A percentile compares a stretch with the other conserved stretches of the same genome.
Conservation (phyloP, 1,284 basidiomycete species). For the Papiliotrema laurentii region DNA sequence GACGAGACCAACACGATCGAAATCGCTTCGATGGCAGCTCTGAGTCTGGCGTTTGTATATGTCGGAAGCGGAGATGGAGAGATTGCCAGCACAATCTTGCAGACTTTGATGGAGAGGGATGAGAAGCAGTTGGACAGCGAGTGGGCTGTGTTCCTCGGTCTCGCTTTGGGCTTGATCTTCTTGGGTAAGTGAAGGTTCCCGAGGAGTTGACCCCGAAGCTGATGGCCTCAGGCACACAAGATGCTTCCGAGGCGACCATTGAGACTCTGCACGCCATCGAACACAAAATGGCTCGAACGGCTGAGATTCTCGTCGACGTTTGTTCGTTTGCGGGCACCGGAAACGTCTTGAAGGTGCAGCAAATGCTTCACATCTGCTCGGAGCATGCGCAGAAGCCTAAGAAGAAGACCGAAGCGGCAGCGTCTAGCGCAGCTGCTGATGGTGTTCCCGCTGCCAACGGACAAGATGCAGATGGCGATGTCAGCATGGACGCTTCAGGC, state of each 20-base stretch:
- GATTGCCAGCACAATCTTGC: slow-evolving; percentile 81
- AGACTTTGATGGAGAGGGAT: slow-evolving; percentile 79
- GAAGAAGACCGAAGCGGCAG: slow-evolving; percentile 20
- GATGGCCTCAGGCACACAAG: slow-evolving; percentile 69
- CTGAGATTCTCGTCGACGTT: slow-evolving; percentile 87
- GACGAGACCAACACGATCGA: slow-evolving; percentile 86
- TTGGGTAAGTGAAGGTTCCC: slow-evolving; percentile 58
- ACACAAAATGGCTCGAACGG: slow-evolving; percentile 85
- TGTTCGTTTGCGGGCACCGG: slow-evolving; percentile 95
- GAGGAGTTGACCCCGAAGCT: slow-evolving; percentile 2
- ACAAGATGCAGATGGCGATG: slow-evolving; percentile 17
- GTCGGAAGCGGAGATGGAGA: slow-evolving; percentile 95
- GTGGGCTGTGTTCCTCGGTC: slow-evolving; percentile 86
- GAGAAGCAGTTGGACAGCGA: slow-evolving; percentile 77
- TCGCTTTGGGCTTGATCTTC: slow-evolving; percentile 88
- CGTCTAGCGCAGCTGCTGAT: slow-evolving; percentile 13
- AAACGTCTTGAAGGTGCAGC: slow-evolving; percentile 91
- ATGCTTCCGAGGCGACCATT: slow-evolving; percentile 88
- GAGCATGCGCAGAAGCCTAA: slow-evolving; percentile 69
- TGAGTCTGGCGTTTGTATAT: slow-evolving; percentile 91
- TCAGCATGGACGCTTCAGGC: slow-evolving; percentile 22
- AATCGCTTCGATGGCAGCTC: slow-evolving; percentile 75
- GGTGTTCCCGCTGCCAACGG: slow-evolving; percentile 3
- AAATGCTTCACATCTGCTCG: slow-evolving; percentile 87
- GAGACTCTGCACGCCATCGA: slow-evolving; percentile 94